phyloP scores from a whole-genome alignment of 345 rosid genomes.

The Rubroshorea leprosula region DNA sequence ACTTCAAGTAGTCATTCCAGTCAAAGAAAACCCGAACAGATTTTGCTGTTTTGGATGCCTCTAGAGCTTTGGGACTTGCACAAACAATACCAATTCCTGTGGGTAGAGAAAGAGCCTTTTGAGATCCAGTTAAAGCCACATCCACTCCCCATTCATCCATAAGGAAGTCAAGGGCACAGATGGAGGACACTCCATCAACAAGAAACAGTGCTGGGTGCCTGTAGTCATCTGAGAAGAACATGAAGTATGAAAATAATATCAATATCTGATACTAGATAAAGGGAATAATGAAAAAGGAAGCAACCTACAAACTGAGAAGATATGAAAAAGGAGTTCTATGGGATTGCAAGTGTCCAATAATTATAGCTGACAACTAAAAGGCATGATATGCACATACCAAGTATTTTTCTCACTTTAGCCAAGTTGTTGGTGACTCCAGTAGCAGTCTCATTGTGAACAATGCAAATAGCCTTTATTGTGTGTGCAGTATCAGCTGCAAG shows the following conservation, averaged over 20 bases:
- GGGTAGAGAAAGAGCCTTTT: constrained; percentile 97
- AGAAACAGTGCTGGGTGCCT: constrained; percentile 90
- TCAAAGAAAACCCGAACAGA: constrained; percentile 87
- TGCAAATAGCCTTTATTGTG: constrained; percentile 89
- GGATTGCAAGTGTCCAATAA: too few relatives aligned
- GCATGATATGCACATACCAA: constrained; percentile 44
- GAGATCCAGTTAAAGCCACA: constrained; percentile 95
- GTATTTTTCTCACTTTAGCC: constrained; percentile 77
- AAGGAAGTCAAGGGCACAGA: constrained; percentile 96
- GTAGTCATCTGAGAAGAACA: constrained; percentile 60
- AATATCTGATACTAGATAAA: too few relatives aligned
- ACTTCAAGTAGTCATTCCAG: constrained; percentile 91
- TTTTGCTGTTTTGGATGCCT: constrained; percentile 83
- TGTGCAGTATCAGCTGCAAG: constrained; percentile 73
- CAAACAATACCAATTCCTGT: constrained; percentile 93
- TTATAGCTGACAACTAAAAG: too few relatives aligned
- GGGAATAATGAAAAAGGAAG: too few relatives aligned
- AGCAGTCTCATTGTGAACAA: constrained; percentile 99
- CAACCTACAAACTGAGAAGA: background rate
- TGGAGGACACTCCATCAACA: constrained; percentile 98
- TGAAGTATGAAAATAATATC: background rate
- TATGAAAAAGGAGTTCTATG: background rate
- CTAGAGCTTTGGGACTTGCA: constrained; percentile 93
- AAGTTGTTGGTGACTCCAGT: constrained; percentile 98
- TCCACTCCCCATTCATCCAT: constrained; percentile 99